These are phyloP conservation scores for Ophiostoma fasciatum DNA, from an alignment of 2,329 filamentous ascomycete genomes.

Conservation along the genomic window DNA sequence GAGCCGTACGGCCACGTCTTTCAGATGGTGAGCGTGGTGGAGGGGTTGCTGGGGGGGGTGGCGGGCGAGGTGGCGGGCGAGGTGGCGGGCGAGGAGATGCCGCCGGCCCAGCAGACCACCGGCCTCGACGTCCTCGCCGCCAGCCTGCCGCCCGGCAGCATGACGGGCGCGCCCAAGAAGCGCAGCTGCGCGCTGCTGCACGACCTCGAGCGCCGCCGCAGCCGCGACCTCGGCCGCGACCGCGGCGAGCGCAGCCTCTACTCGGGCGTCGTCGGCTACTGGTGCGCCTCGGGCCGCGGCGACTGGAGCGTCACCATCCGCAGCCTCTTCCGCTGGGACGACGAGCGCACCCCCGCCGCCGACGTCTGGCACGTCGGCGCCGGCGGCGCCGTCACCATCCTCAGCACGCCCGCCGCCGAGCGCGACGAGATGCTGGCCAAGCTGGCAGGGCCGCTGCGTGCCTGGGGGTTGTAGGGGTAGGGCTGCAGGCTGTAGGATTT, in stretches of 20 bases:
- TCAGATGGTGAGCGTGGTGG: constrained; percentile 79
- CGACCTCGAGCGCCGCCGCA: constrained; percentile 40
- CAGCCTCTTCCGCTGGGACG: constrained; percentile 60
- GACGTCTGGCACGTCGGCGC: constrained; percentile 76
- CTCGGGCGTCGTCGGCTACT: constrained; percentile 77
- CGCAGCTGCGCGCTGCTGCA: constrained; percentile 73
- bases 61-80: constrained; percentile 72
- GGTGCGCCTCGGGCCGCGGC: constrained; percentile 70
- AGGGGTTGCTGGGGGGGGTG: constrained; percentile 51
- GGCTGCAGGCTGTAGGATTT: too few relatives aligned
- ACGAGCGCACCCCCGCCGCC: constrained; percentile 26
- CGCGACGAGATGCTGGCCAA: constrained; percentile 84
- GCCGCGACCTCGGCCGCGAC: neutral
- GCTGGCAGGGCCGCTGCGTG: constrained; percentile 40
- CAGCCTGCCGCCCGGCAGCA: constrained; percentile 76
- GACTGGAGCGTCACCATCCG: constrained; percentile 90
- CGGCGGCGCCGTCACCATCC: constrained; percentile 74
- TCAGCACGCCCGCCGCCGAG: constrained; percentile 69
- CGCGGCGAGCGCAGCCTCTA: constrained; percentile 54
- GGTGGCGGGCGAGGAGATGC: too few relatives aligned
- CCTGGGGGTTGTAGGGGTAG: constrained; percentile 25
- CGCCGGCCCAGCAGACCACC: constrained; percentile 17
- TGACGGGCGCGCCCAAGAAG: constrained; percentile 95
- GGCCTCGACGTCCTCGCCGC: constrained; percentile 64
- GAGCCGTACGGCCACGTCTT: constrained; percentile 87